A percentile compares a stretch with the other conserved stretches of the same genome.
phyloP scores from a whole-genome alignment of 225 moss, liverwort and hornwort genomes.

The Lunularia cruciata region DNA sequence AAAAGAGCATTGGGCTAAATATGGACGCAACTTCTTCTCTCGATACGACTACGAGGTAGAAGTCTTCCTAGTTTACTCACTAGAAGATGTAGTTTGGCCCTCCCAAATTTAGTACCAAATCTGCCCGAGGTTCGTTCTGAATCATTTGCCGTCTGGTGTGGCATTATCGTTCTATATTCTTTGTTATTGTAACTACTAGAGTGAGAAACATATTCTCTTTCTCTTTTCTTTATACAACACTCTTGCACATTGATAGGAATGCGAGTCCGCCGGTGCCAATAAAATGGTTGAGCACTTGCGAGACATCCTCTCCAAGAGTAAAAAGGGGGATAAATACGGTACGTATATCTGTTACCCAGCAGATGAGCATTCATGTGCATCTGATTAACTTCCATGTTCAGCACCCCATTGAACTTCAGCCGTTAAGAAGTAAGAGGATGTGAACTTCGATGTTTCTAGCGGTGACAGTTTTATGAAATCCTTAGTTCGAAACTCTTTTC shows the following conservation, averaged over 20 bases:
- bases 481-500: too few relatives aligned
- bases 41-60: constrained; percentile 83
- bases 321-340: constrained; percentile 74
- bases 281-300: constrained; percentile 69
- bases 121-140: too few relatives aligned
- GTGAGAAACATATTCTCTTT: too few relatives aligned
- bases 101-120: not conserved
- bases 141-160: too few relatives aligned
- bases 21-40: constrained; percentile 86
- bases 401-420: not conserved
- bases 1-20: constrained; percentile 76
- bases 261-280: constrained; percentile 77
- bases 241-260: constrained; percentile 57
- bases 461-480: too few relatives aligned
- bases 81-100: not conserved
- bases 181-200: too few relatives aligned
- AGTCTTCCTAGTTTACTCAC: not conserved
- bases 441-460: too few relatives aligned
- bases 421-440: too few relatives aligned
- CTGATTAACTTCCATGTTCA: not conserved
- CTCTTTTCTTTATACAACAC: too few relatives aligned
- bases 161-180: not conserved
- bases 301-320: constrained; percentile 59
- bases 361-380: not conserved
- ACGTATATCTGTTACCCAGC: constrained; percentile 18